Evolutionary conservation across 805 yeast species (phyloP).

Genomic region (Ogataea pignaliae): DNA sequence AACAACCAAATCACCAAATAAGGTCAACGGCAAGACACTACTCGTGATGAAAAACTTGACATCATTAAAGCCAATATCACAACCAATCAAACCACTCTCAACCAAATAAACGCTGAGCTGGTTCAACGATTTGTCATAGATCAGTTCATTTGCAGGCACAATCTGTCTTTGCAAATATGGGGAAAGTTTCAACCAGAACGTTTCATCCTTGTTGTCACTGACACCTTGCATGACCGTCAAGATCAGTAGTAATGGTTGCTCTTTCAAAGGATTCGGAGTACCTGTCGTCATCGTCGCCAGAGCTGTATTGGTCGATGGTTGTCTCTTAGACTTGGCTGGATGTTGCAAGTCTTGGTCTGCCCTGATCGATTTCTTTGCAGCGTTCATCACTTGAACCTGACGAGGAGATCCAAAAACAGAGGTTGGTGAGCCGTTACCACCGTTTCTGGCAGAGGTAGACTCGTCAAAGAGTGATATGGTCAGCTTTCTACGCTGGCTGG

Average conservation of each 20-base stretch:
- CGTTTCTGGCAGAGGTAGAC: background rate
- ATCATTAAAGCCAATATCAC: conserved; percentile 38
- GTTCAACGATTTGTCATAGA: conserved; percentile 43
- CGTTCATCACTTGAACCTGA: conserved; percentile 46
- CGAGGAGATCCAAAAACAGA: conserved; percentile 45
- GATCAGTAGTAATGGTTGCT: conserved; percentile 54
- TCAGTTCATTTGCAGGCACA: conserved; percentile 29
- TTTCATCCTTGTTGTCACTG: conserved; percentile 39
- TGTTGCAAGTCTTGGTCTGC: conserved; percentile 29
- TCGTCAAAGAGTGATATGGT: conserved; percentile 16
- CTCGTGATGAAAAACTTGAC: conserved; percentile 24
- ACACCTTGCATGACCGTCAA: conserved; percentile 62
- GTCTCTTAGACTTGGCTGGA: conserved; percentile 12
- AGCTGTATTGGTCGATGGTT: conserved; percentile 3
- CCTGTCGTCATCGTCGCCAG: background rate
- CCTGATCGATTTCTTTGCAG: conserved; percentile 42
- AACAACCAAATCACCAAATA: conserved; percentile 58
- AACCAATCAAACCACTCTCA: conserved; percentile 50
- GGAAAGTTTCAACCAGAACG: conserved; percentile 62
- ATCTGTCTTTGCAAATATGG: conserved; percentile 44
- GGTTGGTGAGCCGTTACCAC: conserved; percentile 3
- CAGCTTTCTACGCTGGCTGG: conserved; percentile 10
- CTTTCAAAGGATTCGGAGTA: background rate
- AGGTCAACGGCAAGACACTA: conserved; percentile 62
- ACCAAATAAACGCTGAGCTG: conserved; percentile 52